Evolutionary conservation across 495 filamentous ascomycete genomes (phyloP), one percentile per base, ranked within the genome.

Genomic region (Usnea hakonensis): DNA sequence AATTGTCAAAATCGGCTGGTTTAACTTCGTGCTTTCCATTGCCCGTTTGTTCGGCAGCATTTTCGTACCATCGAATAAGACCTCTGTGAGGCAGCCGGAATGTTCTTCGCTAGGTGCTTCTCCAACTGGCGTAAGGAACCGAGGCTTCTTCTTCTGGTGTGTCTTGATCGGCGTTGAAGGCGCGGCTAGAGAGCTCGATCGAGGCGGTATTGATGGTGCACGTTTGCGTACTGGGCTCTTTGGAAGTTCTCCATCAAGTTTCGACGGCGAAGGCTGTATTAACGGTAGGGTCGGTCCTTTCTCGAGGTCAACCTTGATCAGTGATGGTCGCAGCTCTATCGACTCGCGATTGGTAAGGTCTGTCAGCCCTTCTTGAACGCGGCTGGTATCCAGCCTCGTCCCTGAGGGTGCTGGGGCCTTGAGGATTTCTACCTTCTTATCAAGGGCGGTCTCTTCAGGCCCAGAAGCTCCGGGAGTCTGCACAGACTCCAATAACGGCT

Each of bases 161-260:
- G 60, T 62, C 21, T 62, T 30, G 23, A 62, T 62, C 3, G 60
- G 60, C 21, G 40, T 50, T 30, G 53, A 62, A 28, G 54, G 55
- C 9, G 30, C 40, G 16, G 40, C 33, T 10, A 57, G 26, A 38
- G 60, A 57, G 28, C 52, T 62, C 23, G 40, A 50, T 32, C 60
- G 52, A 13, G 52, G 54, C 21, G 60, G 53, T 28, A 62, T 46
- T 5, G 52, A 52, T 21, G 40, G 53, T n/a, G 53, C 33, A 28
- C 33, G 41, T 16, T 62, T 62, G 38, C 54, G 60, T 32, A 19
- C 37, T 26, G 60, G 53, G 35, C 54, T 55, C 30, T n/a, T 40
- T 9, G 41, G 23, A 16, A 16, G 0, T 13, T 9, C 30, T 14
- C 37, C n/a, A 59, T 28, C 55, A 9, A 30, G n/a, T 17, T 11